Evolutionary conservation across 2,329 filamentous ascomycete species (phyloP), one percentile per base, ranked within the genome.

Genomic region (Fusarium abutilonis): DNA sequence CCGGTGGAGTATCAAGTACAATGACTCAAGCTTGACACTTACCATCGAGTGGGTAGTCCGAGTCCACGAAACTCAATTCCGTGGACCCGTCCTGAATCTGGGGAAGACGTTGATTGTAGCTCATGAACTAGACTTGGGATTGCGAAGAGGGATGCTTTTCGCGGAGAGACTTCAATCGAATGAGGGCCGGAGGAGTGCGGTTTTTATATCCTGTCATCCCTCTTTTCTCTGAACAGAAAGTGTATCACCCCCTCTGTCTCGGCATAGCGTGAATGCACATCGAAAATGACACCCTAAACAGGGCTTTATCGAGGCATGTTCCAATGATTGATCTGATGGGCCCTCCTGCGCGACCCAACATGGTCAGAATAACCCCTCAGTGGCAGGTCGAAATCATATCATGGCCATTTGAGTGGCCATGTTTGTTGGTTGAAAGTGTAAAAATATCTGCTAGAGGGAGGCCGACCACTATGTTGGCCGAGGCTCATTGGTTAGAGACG

Each of bases 341-440:
- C 23, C 23, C 23, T 8, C 23, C 23, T 4, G 23, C 23, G 23
- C n/a, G 42, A 21, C 29, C 38, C 32, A 51, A 23, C 46, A 21
- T 9, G 13, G 15, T 34, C 40, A 40, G 21, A 11, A 31, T 19
- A 50, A 40, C 45, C 52, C 51, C 56, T 63, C 62, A 65, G 23
- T 29, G 11, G 28, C 21, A 45, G 29, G 31, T 21, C 28, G 47
- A 47, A 21, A 50, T 46, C 57, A 62, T 41, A 23, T 43, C 31
- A 59, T 64, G 31, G 13, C 21, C 14, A 28, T 48, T 47, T 63
- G 52, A 45, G 66, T 65, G 57, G 62, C 17, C 19, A 23, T 45
- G 41, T 36, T 14, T 42, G 61, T 58, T 64, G 62, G 56, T 59
- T 35, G 40, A 63, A 65, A 65, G 53, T 66, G 53, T 63, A 65